These are phyloP conservation scores for Acer negundo DNA, from an alignment of 345 rosid species.

Conservation along the genomic window DNA sequence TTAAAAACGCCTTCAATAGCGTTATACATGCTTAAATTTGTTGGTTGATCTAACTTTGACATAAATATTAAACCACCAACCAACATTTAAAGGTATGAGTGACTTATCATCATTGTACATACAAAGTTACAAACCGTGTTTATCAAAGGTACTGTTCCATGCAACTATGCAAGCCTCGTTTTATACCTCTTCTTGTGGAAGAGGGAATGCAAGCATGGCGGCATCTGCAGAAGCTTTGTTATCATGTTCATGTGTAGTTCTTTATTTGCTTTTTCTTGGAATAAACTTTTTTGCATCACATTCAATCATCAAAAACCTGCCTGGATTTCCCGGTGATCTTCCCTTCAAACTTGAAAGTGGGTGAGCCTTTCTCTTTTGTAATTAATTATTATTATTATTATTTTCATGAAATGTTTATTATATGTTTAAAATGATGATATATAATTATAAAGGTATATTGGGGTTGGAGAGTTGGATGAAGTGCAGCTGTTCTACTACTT, in stretches of 20 bases:
- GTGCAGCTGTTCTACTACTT: slow-evolving; percentile 41
- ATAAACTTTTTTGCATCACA: background rate
- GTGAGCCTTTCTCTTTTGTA: background rate
- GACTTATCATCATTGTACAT: no score
- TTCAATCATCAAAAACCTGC: background rate
- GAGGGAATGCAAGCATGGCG: background rate
- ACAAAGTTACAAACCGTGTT: no score
- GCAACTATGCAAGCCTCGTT: no score
- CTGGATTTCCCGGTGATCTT: slow-evolving; percentile 4
- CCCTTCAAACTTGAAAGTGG: slow-evolving; percentile 17
- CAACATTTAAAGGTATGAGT: no score
- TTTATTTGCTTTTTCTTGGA: background rate
- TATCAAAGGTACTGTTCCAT: no score
- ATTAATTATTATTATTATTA: background rate
- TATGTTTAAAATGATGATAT: no score
- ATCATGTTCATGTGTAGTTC: background rate
- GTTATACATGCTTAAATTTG: no score
- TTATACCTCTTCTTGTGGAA: no score
- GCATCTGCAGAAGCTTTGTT: background rate
- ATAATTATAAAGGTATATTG: slow-evolving; percentile 4
- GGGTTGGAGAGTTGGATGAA: slow-evolving; percentile 8
- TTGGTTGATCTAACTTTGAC: no score
- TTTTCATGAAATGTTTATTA: no score
- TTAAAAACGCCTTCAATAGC: no score
- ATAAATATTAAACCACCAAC: no score